Evolutionary conservation across 139 green algal species (phyloP), one percentile per base, ranked within the genome.

Genomic region (Micractinium conductrix): DNA sequence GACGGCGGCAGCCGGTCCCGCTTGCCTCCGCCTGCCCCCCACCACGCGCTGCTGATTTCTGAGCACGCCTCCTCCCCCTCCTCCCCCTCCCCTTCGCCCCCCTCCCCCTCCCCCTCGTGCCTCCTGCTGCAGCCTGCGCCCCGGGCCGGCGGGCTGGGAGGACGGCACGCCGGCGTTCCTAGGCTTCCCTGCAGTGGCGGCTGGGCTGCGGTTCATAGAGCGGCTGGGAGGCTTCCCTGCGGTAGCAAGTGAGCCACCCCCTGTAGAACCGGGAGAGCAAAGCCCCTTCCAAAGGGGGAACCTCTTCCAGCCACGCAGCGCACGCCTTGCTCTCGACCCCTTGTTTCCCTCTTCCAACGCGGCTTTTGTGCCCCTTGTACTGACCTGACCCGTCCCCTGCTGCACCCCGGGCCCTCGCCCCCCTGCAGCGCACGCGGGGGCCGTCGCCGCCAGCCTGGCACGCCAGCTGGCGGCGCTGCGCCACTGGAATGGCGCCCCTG

Each of bases 111-210:
- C 48, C n/a, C 21, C 69, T 38, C n/a, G n/a, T n/a, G n/a, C n/a
- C n/a, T n/a, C n/a, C n/a, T n/a, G n/a, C 35, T 62, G 62, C 80
- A 87, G 81, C 60, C 33, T 78, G 79, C 84, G 90, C 1, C 62
- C 68, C 2, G 94, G 91, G 19, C 74, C 87, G 17, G 91, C 90
- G 1, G 93, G 91, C 8, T 84, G 97, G 83, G 96, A 99, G 80
- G 94, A 98, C 79, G 96, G 96, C 68, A 98, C 96, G 0, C 78
- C 92, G 1, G 65, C 93, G 28, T 98, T 97, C 87, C 93, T 96
- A 24, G 79, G 84, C 38, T 79, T 97, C 24, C 85, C 90, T 16
- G 89, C 96, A 1, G 62, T 93, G 19, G 42, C 62, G 0, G 83
- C 88, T 69, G 90, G 92, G 43, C 94, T 95, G 40, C 68, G 44